These are phyloP conservation scores for Zopfochytrium polystomum DNA, from an alignment of 371 early-diverging fungal genomes.

Conservation along the genomic window DNA sequence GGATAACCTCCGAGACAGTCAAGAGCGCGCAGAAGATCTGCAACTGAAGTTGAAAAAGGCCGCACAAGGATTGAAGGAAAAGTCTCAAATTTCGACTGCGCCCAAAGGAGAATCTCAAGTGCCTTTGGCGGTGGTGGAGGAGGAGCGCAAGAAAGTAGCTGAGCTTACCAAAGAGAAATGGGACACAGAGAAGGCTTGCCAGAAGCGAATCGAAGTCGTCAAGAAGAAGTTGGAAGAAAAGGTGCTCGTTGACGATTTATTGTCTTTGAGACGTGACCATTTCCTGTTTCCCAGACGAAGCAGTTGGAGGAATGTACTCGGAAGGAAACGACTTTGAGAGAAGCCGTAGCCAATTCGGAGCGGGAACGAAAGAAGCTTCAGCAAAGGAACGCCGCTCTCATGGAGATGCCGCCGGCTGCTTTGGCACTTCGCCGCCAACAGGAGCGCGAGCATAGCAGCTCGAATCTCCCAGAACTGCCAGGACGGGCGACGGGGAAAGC, in stretches of 20 bases:
- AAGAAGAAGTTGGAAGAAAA: constrained; percentile 29
- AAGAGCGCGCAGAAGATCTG: too few species aligned
- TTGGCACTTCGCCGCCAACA: constrained; percentile 6
- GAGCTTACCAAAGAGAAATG: constrained; percentile 19
- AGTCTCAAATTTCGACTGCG: too few species aligned
- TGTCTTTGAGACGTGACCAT: too few species aligned
- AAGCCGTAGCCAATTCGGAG: constrained; percentile 23
- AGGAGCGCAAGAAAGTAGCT: constrained; percentile 16
- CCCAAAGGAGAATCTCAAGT: too few species aligned
- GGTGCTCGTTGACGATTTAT: too few species aligned
- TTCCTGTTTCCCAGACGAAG: constrained; percentile 12
- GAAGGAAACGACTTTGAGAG: constrained; percentile 14
- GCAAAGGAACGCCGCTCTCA: constrained; percentile 17
- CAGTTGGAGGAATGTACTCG: constrained; percentile 9
- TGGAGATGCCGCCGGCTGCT: constrained; percentile 11
- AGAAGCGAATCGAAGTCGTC: constrained; percentile 19
- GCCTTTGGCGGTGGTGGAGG: constrained; percentile 8
- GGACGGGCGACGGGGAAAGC: neutral
- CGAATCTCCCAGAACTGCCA: neutral
- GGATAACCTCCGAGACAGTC: too few species aligned
- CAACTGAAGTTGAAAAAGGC: too few species aligned
- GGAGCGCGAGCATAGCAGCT: constrained; percentile 1
- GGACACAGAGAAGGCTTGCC: constrained; percentile 29
- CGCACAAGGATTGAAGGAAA: too few species aligned
- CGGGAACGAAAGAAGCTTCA: constrained; percentile 29